phyloP scores from a whole-genome alignment of 1,284 basidiomycete species.

The Ceratobasidium sp. region DNA sequence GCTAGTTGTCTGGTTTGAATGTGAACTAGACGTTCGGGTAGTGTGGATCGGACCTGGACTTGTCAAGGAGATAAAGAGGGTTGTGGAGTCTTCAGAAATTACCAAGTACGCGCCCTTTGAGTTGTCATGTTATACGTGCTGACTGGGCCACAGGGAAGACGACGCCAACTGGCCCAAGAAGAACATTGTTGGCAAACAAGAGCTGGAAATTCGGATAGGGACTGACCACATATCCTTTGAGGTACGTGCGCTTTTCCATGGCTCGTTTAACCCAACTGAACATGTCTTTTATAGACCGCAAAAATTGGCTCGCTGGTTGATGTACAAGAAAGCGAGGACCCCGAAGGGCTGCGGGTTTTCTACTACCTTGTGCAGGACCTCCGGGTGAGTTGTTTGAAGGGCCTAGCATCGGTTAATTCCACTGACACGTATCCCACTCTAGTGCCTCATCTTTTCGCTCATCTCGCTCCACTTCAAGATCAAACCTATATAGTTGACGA shows the following conservation, averaged over 20 bases:
- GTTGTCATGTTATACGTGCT: slow-evolving; percentile 42
- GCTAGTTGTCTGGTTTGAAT: slow-evolving; percentile 22
- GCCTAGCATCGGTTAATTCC: neutral
- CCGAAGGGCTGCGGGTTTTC: slow-evolving; percentile 97
- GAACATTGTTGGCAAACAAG: slow-evolving; percentile 97
- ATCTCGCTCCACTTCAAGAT: slow-evolving; percentile 99
- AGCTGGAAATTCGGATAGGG: slow-evolving; percentile 93
- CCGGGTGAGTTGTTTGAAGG: slow-evolving; percentile 67
- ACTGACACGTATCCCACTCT: slow-evolving; percentile 25
- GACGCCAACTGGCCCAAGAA: slow-evolving; percentile 98
- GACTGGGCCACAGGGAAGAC: slow-evolving; percentile 78
- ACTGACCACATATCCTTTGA: slow-evolving; percentile 98
- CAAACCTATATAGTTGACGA: slow-evolving; percentile 82
- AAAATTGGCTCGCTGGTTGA: slow-evolving; percentile 98
- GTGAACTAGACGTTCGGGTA: slow-evolving; percentile 55
- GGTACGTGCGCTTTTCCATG: slow-evolving; percentile 62
- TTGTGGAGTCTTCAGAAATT: slow-evolving; percentile 95
- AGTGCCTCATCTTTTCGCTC: slow-evolving; percentile 98
- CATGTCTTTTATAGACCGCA: slow-evolving; percentile 78
- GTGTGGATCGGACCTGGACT: slow-evolving; percentile 95
- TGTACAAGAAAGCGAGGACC: slow-evolving; percentile 96
- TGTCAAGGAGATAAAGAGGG: slow-evolving; percentile 91
- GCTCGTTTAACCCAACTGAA: slow-evolving; percentile 7
- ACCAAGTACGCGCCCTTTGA: slow-evolving; percentile 78
- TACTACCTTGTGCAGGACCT: slow-evolving; percentile 99